Evolutionary conservation across 129 eudicot genomes (phyloP).

Genomic region (carrot (Daucus carota)): DH1_v3.0 NC_030386.2:30719001-30719500

Average conservation of each 20-base stretch:
- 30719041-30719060: conserved; percentile 21
- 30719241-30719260: conserved; percentile 90
- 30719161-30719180: neutral
- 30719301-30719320: conserved; percentile 66
- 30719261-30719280: conserved; percentile 90
- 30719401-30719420: neutral
- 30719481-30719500: neutral
- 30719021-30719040: conserved; percentile 20
- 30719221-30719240: conserved; percentile 99
- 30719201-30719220: conserved; percentile 86
- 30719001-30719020: conserved; percentile 69
- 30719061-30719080: conserved; percentile 37
- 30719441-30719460: no score
- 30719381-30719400: neutral
- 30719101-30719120: conserved; percentile 33
- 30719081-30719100: conserved; percentile 13
- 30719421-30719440: neutral
- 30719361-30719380: neutral
- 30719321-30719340: conserved; percentile 80
- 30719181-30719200: conserved; percentile 36
- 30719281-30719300: conserved; percentile 78
- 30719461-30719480: neutral
- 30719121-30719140: neutral
- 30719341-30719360: conserved; percentile 73
- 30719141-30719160: neutral